A percentile compares a stretch with the other conserved stretches of the same genome.
These are phyloP conservation scores for Paecilomyces niveus DNA, from an alignment of 2,329 filamentous ascomycete genomes.

Conservation along the genomic window DNA sequence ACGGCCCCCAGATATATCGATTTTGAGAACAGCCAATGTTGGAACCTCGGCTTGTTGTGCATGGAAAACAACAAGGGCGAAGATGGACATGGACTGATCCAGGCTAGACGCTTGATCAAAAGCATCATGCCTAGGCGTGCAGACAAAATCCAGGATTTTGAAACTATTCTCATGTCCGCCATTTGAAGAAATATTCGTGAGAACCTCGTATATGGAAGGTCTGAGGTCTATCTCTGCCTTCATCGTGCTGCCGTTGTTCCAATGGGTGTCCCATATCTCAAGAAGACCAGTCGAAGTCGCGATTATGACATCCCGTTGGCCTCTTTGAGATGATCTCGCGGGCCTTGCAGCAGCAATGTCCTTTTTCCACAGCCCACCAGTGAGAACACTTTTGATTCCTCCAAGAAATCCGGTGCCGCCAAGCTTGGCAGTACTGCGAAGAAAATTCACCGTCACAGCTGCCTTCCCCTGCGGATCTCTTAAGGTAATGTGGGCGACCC, in stretches of 20 bases:
- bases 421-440: constrained; percentile 56
- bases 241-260: constrained; percentile 73
- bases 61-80: constrained; percentile 56
- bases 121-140: constrained; percentile 31
- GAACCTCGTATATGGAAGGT: constrained; percentile 54
- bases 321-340: constrained; percentile 63
- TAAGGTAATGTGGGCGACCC: constrained; percentile 78
- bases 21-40: constrained; percentile 64
- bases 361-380: constrained; percentile 61
- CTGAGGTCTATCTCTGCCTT: constrained; percentile 65
- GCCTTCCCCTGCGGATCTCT: constrained; percentile 83
- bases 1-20: constrained; percentile 51
- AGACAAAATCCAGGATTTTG: constrained; percentile 73
- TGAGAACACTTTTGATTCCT: constrained; percentile 70
- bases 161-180: constrained; percentile 53
- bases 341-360: constrained; percentile 75
- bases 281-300: constrained; percentile 70
- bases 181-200: constrained; percentile 51
- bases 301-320: constrained; percentile 77
- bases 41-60: constrained; percentile 21
- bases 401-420: constrained; percentile 64
- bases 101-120: constrained; percentile 33
- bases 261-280: constrained; percentile 81
- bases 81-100: constrained; percentile 47
- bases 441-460: constrained; percentile 67